Percentiles rank a stretch among this genome's conserved stretches.
Evolutionary conservation across 768 basidiomycete genomes (phyloP).

Genomic region (Amyloporia xantha): DNA sequence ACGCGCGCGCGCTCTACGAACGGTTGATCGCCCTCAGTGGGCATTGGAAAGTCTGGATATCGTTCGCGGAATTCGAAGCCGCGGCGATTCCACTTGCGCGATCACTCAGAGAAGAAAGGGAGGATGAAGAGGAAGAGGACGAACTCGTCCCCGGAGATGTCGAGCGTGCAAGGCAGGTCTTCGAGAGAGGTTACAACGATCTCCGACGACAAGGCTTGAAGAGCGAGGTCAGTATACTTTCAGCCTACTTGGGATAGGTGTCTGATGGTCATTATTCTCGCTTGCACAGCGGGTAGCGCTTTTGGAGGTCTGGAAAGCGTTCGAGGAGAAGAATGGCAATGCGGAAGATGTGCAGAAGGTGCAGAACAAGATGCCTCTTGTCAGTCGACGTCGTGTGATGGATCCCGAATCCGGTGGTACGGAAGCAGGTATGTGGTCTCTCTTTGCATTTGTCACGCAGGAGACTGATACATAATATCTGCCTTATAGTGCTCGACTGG

Average conservation of each 20-base stretch:
- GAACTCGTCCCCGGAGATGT: conserved; percentile 70
- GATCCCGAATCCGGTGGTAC: conserved; percentile 69
- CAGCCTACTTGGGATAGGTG: conserved; percentile 17
- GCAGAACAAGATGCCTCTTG: conserved; percentile 88
- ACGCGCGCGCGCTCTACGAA: conserved; percentile 82
- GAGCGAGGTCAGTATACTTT: conserved; percentile 70
- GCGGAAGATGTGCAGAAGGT: conserved; percentile 74
- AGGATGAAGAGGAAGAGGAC: conserved; percentile 48
- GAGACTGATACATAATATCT: not conserved
- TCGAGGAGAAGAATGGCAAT: conserved; percentile 78
- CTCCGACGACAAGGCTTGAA: conserved; percentile 77
- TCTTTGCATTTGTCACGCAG: conserved; percentile 1
- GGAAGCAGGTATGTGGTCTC: conserved; percentile 46
- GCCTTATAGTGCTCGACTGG: conserved; percentile 54
- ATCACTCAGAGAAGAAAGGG: conserved; percentile 63
- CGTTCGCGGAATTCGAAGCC: conserved; percentile 89
- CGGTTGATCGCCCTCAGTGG: conserved; percentile 78
- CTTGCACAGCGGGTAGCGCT: conserved; percentile 73
- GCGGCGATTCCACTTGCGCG: conserved; percentile 63
- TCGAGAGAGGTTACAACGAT: conserved; percentile 83
- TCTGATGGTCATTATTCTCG: not conserved
- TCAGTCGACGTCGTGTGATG: conserved; percentile 67
- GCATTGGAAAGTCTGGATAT: conserved; percentile 96
- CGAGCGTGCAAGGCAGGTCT: conserved; percentile 65
- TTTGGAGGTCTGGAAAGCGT: conserved; percentile 92